A percentile compares a stretch with the other conserved stretches of the same genome.
These are phyloP conservation scores for Talaromyces borbonicus DNA, from an alignment of 495 filamentous ascomycete species.

Conservation along the genomic window DNA sequence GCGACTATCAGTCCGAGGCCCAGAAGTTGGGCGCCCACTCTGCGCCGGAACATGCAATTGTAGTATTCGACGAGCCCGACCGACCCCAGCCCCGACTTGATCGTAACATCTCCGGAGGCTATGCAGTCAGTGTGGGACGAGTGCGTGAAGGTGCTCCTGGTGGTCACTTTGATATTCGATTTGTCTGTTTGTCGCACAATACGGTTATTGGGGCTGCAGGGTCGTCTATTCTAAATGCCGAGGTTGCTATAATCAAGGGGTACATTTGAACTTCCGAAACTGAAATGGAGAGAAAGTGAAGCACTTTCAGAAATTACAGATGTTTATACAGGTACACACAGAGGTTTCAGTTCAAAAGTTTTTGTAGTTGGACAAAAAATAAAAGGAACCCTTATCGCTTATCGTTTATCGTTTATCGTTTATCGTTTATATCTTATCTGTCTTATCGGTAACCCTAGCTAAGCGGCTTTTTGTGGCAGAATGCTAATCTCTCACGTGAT, in stretches of 20 bases:
- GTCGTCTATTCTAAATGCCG: constrained; percentile 87
- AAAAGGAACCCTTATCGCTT: no score
- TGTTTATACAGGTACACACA: no score
- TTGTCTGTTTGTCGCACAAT: constrained; percentile 76
- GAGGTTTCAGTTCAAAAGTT: no score
- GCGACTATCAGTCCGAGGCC: constrained; percentile 64
- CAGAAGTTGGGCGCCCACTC: constrained; percentile 66
- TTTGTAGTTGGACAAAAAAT: no score
- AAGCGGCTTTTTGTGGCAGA: no score
- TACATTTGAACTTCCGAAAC: constrained; percentile 61
- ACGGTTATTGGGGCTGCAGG: constrained; percentile 93
- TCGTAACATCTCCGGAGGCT: constrained; percentile 62
- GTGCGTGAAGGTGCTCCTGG: constrained; percentile 60
- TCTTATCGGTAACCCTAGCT: no score
- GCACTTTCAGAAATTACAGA: no score
- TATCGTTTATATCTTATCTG: no score
- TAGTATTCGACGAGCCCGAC: constrained; percentile 70
- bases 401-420: no score
- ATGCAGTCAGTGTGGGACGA: constrained; percentile 73
- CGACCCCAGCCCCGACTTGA: constrained; percentile 80
- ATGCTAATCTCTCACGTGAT: no score
- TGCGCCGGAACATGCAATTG: constrained; percentile 61
- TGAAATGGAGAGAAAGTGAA: no score
- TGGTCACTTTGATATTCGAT: constrained; percentile 74
- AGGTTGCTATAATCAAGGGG: constrained; percentile 85